Evolutionary conservation across 2,329 filamentous ascomycete species (phyloP).

Genomic region (Fusarium compactum): DNA sequence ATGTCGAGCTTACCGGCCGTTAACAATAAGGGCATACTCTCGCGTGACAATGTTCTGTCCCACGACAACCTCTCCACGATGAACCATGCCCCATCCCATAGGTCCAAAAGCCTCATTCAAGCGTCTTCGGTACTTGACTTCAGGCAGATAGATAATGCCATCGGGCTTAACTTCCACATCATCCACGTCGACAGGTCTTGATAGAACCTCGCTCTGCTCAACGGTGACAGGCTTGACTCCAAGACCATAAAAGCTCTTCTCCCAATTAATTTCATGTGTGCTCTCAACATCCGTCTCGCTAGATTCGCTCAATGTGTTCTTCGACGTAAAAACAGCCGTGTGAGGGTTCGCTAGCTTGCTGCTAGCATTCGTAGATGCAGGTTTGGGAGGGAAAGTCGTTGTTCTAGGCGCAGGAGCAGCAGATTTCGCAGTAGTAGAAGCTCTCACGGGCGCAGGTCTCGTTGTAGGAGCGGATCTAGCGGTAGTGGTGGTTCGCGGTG

Average conservation of each 20-base stretch:
- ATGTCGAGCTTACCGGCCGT: conserved; percentile 77
- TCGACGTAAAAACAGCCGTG: conserved; percentile 10
- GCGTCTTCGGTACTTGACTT: conserved; percentile 97
- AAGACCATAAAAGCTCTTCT: conserved; percentile 84
- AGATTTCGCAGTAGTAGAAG: neutral
- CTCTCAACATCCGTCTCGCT: conserved; percentile 23
- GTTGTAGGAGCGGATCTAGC: neutral
- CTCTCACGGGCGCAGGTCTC: conserved; percentile 12
- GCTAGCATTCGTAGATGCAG: neutral
- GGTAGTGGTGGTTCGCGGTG: neutral
- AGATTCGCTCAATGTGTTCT: conserved; percentile 24
- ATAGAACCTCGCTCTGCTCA: conserved; percentile 76
- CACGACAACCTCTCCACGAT: conserved; percentile 85
- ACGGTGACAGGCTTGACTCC: conserved; percentile 76
- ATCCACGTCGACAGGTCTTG: conserved; percentile 72
- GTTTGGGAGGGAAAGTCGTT: neutral
- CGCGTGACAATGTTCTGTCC: conserved; percentile 85
- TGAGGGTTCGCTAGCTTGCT: conserved; percentile 24
- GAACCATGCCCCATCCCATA: conserved; percentile 94
- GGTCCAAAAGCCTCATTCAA: conserved; percentile 93
- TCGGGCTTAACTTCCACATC: conserved; percentile 99
- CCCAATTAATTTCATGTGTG: conserved; percentile 74
- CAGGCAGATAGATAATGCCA: conserved; percentile 93
- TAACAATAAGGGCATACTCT: conserved; percentile 91
- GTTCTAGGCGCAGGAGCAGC: neutral